Conservation (phyloP, 148 eudicot species). For the Vaccinium corymbosum region DNA sequence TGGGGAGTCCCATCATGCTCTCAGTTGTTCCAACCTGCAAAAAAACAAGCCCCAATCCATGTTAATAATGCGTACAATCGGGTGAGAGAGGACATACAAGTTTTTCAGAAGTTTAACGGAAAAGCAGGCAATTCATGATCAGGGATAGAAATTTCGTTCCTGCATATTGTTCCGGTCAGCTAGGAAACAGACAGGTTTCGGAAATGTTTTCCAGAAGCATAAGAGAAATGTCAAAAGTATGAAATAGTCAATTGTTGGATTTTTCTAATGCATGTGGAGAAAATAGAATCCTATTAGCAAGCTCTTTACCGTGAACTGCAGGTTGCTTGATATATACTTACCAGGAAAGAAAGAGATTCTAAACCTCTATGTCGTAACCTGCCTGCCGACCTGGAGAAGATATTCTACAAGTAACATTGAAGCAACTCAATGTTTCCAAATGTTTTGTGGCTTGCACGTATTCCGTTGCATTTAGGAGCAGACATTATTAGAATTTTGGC, state of each 20-base stretch:
- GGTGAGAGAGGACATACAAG: not conserved
- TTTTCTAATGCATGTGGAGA: not conserved
- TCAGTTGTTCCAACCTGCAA: conserved; percentile 75
- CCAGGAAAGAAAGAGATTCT: too few species aligned
- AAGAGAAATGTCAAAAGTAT: not conserved
- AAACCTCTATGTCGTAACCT: too few species aligned
- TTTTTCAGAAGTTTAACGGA: not conserved
- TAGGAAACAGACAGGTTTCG: not conserved
- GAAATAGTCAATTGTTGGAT: not conserved
- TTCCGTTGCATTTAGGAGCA: not conserved
- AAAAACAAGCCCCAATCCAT: not conserved
- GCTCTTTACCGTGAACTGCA: too few species aligned
- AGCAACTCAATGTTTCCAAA: not conserved
- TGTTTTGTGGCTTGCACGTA: not conserved
- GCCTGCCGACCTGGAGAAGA: too few species aligned
- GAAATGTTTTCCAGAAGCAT: not conserved
- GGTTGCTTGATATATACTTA: too few species aligned
- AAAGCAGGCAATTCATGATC: not conserved
- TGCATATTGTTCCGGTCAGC: not conserved
- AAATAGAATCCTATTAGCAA: too few species aligned
- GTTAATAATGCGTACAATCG: not conserved
- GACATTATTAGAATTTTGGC: not conserved
- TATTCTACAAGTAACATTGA: not conserved
- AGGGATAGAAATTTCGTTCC: not conserved
- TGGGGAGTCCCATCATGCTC: conserved; percentile 93